These are phyloP conservation scores for Nadsonia fulvescens DNA, from an alignment of 805 yeast genomes.

Conservation along the genomic window DNA sequence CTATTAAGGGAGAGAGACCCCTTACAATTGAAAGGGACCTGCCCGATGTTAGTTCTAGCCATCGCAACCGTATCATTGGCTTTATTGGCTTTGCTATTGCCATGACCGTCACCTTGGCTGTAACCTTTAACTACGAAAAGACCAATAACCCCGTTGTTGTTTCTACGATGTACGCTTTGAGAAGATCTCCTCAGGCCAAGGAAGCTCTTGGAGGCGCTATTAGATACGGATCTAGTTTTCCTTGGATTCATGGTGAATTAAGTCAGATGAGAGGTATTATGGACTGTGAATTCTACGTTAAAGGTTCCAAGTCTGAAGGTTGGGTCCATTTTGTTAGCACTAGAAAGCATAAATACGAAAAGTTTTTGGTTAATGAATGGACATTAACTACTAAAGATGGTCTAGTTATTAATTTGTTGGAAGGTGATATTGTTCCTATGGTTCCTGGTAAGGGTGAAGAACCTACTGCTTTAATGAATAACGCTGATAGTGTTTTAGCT, in stretches of 20 bases:
- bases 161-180: conserved; percentile 68
- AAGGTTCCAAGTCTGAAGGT: conserved; percentile 42
- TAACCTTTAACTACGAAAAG: conserved; percentile 86
- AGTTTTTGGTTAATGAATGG: conserved; percentile 49
- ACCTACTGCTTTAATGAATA: too few relatives aligned
- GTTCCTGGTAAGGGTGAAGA: conserved; percentile 17
- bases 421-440: conserved; percentile 25
- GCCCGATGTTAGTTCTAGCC: conserved; percentile 36
- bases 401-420: conserved; percentile 26
- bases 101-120: conserved; percentile 36
- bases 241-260: conserved; percentile 78
- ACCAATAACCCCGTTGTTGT: conserved; percentile 75
- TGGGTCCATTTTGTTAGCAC: conserved; percentile 50
- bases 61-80: conserved; percentile 31
- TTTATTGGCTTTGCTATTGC: conserved; percentile 36
- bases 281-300: conserved; percentile 50
- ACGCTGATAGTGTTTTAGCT: too few relatives aligned
- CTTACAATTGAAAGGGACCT: conserved; percentile 60
- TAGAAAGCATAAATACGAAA: conserved; percentile 38
- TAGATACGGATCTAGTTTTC: conserved; percentile 53
- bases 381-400: conserved; percentile 32
- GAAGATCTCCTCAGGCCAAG: conserved; percentile 53
- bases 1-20: conserved; percentile 21
- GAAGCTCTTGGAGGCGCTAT: conserved; percentile 57
- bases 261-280: conserved; percentile 72